Percentiles rank a stretch among this genome's conserved stretches.
Evolutionary conservation across 768 basidiomycete genomes (phyloP).

Genomic region (Russula foetens): DNA sequence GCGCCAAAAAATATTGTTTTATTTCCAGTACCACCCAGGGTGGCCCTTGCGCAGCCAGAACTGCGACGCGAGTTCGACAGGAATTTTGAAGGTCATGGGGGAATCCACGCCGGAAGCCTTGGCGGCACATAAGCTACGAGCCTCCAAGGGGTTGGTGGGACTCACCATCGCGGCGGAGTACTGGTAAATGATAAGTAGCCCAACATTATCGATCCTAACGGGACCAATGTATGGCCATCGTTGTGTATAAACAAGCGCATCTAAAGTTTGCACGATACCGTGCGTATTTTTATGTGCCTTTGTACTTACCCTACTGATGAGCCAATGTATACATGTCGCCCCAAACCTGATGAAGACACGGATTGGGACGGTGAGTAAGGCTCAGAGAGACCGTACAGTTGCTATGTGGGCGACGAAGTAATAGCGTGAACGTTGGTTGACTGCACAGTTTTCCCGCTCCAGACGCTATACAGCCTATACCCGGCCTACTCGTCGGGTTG

Average conservation of each 20-base stretch:
- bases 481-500: constrained; percentile 42
- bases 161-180: constrained; percentile 35
- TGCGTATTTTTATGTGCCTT: neutral
- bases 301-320: constrained; percentile 43
- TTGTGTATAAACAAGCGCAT: constrained; percentile 23
- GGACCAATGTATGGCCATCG: constrained; percentile 49
- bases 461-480: too few species aligned
- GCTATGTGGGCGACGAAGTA: constrained; percentile 55
- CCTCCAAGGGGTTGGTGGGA: neutral
- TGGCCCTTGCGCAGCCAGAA: constrained; percentile 23
- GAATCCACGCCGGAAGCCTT: constrained; percentile 50
- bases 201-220: constrained; percentile 38
- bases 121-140: constrained; percentile 7
- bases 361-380: constrained; percentile 51
- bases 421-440: constrained; percentile 49
- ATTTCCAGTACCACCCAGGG: constrained; percentile 51
- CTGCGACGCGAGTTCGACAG: constrained; percentile 48
- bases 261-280: neutral
- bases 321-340: constrained; percentile 40
- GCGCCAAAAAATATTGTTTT: constrained; percentile 61
- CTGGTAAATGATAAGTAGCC: constrained; percentile 47
- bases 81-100: constrained; percentile 37
- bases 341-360: constrained; percentile 46
- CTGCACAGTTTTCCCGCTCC: constrained; percentile 36
- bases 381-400: constrained; percentile 45